Percentiles rank a stretch among this genome's conserved stretches.
phyloP scores from a whole-genome alignment of 441 rosid genomes.

The Pelargonium citronellum region DNA sequence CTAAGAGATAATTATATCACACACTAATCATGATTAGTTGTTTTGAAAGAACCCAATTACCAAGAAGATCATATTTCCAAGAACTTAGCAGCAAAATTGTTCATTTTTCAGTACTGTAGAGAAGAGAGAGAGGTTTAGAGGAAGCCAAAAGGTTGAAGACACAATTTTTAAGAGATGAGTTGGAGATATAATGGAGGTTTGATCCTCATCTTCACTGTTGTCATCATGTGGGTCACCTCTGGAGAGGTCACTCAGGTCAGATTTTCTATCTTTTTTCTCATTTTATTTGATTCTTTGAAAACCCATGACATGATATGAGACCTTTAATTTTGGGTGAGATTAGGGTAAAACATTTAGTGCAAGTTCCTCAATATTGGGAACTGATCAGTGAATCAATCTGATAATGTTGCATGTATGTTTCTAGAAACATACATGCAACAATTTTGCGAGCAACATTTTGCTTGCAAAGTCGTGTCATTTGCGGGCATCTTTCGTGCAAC shows the following conservation, averaged over 20 bases:
- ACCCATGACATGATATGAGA: too few species aligned
- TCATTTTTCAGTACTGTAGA: neutral
- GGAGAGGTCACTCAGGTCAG: constrained; percentile 46
- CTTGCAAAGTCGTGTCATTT: too few species aligned
- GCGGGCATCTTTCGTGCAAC: too few species aligned
- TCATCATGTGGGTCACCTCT: constrained; percentile 45
- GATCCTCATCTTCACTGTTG: constrained; percentile 31
- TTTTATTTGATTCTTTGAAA: too few species aligned
- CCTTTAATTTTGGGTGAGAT: too few species aligned
- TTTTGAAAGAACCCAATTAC: neutral
- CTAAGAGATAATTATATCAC: neutral
- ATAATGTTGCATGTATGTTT: too few species aligned
- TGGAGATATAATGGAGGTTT: constrained; percentile 43
- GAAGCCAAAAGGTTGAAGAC: neutral
- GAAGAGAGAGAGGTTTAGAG: neutral
- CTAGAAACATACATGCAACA: too few species aligned
- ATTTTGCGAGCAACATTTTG: too few species aligned
- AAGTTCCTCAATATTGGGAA: too few species aligned
- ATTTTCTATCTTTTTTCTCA: neutral
- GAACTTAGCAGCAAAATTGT: neutral
- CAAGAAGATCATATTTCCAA: neutral
- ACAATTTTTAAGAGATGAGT: constrained; percentile 24
- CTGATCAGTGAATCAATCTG: too few species aligned
- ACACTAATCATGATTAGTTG: constrained; percentile 4
- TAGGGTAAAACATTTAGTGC: too few species aligned